These are phyloP conservation scores for Dichotomopilus funicola DNA, from an alignment of 2,329 filamentous ascomycete genomes.

Conservation along the genomic window DNA sequence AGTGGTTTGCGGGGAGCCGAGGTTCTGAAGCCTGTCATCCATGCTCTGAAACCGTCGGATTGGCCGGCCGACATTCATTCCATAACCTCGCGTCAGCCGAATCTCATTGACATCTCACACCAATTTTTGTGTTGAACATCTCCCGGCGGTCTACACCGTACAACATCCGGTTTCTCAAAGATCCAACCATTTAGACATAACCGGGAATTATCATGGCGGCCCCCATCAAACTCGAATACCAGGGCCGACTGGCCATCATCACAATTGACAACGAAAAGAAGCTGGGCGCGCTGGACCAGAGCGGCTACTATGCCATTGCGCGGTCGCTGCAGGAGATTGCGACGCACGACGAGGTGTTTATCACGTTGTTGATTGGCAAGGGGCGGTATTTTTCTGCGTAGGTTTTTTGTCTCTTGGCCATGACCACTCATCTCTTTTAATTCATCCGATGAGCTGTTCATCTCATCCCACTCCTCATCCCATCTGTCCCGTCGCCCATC, in stretches of 20 bases:
- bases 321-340: constrained; percentile 71
- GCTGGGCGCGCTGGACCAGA: constrained; percentile 71
- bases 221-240: constrained; percentile 54
- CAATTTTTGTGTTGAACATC: too few relatives aligned
- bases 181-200: background rate
- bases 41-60: too few relatives aligned
- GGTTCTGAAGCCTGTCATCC: too few relatives aligned
- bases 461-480: background rate
- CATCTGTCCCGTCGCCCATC: background rate
- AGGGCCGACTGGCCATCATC: constrained; percentile 69
- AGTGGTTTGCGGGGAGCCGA: too few relatives aligned
- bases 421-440: too few relatives aligned
- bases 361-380: constrained; percentile 78
- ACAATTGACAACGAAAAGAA: constrained; percentile 81
- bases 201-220: constrained; percentile 17
- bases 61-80: too few relatives aligned
- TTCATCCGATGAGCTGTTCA: background rate
- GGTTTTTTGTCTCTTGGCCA: constrained; percentile 22
- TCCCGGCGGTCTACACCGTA: too few relatives aligned
- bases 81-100: too few relatives aligned
- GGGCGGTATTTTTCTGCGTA: constrained; percentile 89
- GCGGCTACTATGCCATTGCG: constrained; percentile 72
- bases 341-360: constrained; percentile 67
- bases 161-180: background rate
- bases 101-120: too few relatives aligned